phyloP scores from a whole-genome alignment of 306 rosid species.

The Medicago ruthenica region DNA sequence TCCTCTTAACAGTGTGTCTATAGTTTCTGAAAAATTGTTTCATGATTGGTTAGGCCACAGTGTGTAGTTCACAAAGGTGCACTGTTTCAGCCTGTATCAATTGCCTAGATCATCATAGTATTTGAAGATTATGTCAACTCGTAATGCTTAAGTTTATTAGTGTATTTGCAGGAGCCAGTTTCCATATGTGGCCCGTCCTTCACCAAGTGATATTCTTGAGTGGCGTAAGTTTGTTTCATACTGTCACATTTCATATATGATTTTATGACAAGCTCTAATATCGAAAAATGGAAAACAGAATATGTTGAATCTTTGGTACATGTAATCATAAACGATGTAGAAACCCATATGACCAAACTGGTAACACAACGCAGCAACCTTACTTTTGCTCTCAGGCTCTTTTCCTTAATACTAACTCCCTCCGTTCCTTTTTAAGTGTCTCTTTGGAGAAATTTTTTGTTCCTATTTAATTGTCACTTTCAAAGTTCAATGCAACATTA shows the following conservation, averaged over 20 bases:
- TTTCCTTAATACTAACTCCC: slow-evolving; percentile 29
- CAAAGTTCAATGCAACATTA: no score
- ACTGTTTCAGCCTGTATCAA: slow-evolving; percentile 21
- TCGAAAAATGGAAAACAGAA: background rate
- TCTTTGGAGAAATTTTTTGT: no score
- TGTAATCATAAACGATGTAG: slow-evolving; percentile 11
- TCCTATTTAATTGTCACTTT: no score
- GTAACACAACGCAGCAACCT: slow-evolving; percentile 10
- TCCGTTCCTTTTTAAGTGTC: no score
- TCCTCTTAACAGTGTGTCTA: background rate
- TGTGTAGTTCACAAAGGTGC: slow-evolving; percentile 5
- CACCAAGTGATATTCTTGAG: slow-evolving; percentile 93
- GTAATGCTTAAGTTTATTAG: slow-evolving; percentile 43
- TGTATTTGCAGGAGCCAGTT: slow-evolving; percentile 84
- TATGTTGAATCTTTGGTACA: slow-evolving; percentile 14
- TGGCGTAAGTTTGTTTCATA: slow-evolving; percentile 84
- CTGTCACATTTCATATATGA: slow-evolving; percentile 2
- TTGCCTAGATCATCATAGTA: slow-evolving; percentile 1
- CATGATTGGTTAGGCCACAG: slow-evolving; percentile 11
- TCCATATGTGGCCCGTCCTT: slow-evolving; percentile 91
- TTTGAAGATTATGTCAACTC: slow-evolving; percentile 14
- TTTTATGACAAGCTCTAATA: slow-evolving; percentile 18
- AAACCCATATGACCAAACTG: background rate
- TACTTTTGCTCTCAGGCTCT: background rate
- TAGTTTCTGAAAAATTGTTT: slow-evolving; percentile 22